Conservation (phyloP, 768 basidiomycete genomes). For the Amanita fuliginea region DNA sequence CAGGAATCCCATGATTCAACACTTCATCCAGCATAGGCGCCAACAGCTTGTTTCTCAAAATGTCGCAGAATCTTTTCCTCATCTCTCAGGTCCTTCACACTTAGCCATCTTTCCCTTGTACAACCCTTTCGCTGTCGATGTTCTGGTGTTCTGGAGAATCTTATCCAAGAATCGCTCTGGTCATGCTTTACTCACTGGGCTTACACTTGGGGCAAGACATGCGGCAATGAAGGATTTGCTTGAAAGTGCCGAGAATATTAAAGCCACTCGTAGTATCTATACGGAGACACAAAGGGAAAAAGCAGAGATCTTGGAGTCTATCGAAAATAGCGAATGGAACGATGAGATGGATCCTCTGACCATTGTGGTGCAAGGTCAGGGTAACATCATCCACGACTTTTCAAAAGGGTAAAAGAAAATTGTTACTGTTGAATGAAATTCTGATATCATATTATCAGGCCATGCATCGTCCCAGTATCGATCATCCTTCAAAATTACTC, state of each 20-base stretch:
- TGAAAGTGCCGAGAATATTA: slow-evolving; percentile 45
- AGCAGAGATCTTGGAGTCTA: slow-evolving; percentile 50
- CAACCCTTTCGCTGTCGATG: slow-evolving; percentile 60
- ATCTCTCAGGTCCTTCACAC: slow-evolving; percentile 43
- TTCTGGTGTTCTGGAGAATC: slow-evolving; percentile 71
- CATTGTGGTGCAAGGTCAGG: slow-evolving; percentile 34
- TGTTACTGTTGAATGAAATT: not conserved
- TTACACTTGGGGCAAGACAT: slow-evolving; percentile 59
- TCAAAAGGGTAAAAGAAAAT: slow-evolving; percentile 49
- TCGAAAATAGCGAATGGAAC: slow-evolving; percentile 69
- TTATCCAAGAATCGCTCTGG: slow-evolving; percentile 51
- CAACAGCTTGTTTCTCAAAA: slow-evolving; percentile 24
- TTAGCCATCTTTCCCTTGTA: slow-evolving; percentile 70
- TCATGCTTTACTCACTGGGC: slow-evolving; percentile 42
- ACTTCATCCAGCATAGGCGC: slow-evolving; percentile 43
- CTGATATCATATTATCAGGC: slow-evolving; percentile 24
- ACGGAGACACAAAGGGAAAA: slow-evolving; percentile 80
- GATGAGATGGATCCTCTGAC: slow-evolving; percentile 66
- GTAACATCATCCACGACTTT: slow-evolving; percentile 52
- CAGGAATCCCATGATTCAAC: slow-evolving; percentile 19
- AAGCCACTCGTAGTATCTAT: slow-evolving; percentile 78
- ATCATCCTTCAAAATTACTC: slow-evolving; percentile 69
- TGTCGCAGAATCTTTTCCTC: slow-evolving; percentile 29
- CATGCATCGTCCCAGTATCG: slow-evolving; percentile 38
- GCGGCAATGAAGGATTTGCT: slow-evolving; percentile 54